A percentile compares a stretch with the other conserved stretches of the same genome.
These are phyloP conservation scores for Coleophoma crateriformis DNA, from an alignment of 2,329 filamentous ascomycete species.

Conservation along the genomic window DNA sequence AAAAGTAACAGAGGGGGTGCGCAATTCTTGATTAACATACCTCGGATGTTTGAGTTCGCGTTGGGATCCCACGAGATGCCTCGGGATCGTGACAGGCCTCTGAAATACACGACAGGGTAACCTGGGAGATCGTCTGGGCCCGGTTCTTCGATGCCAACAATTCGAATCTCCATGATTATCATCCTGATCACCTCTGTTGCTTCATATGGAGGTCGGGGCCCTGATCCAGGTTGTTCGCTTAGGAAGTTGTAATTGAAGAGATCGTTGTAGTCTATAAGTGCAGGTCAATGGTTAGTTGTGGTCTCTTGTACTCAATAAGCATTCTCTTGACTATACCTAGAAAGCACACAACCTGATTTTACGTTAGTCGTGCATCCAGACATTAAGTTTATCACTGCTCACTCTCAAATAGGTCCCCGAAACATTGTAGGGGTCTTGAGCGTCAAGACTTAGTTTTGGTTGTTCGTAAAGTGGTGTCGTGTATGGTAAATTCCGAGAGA, in stretches of 20 bases:
- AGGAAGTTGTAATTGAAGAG: conserved; percentile 69
- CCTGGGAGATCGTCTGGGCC: conserved; percentile 50
- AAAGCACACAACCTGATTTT: conserved; percentile 35
- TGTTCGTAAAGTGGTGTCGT: neutral
- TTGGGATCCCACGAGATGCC: conserved; percentile 64
- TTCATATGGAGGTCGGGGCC: conserved; percentile 47
- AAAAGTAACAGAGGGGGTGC: neutral
- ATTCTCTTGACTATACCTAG: conserved; percentile 22
- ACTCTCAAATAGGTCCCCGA: conserved; percentile 68
- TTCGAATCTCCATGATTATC: conserved; percentile 61
- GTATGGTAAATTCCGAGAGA: conserved; percentile 22
- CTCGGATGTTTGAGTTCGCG: conserved; percentile 60
- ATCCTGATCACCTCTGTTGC: conserved; percentile 64
- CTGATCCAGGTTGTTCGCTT: conserved; percentile 32
- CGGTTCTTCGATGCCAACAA: conserved; percentile 55
- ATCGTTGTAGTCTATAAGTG: conserved; percentile 62
- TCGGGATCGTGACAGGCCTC: conserved; percentile 53
- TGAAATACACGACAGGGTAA: conserved; percentile 63
- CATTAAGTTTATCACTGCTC: conserved; percentile 13
- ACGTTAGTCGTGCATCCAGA: conserved; percentile 8
- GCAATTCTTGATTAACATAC: conserved; percentile 27
- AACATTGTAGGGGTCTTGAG: conserved; percentile 64
- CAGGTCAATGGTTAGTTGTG: conserved; percentile 17
- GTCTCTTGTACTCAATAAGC: no score
- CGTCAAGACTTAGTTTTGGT: conserved; percentile 30